Conservation (phyloP, 768 basidiomycete species). For the Lactarius evosmus region DNA sequence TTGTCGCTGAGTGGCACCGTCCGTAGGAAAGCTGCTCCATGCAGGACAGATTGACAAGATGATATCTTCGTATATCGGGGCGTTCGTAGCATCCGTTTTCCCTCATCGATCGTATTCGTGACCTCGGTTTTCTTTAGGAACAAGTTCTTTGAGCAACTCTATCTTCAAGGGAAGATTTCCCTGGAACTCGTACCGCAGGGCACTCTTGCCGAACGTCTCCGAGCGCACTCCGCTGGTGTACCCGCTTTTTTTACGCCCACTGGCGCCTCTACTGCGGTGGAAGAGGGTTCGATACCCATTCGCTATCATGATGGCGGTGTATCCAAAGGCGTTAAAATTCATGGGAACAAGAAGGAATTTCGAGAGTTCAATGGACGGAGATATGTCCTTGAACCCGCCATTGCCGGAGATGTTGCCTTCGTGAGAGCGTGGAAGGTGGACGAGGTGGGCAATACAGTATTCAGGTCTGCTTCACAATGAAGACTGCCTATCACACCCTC, state of each 20-base stretch:
- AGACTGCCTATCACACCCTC: background rate
- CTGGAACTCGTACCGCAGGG: slow-evolving; percentile 91
- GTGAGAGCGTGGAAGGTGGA: slow-evolving; percentile 91
- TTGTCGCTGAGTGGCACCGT: background rate
- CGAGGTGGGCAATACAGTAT: slow-evolving; percentile 86
- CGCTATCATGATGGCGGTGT: slow-evolving; percentile 77
- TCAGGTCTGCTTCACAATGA: slow-evolving; percentile 51
- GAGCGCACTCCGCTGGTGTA: slow-evolving; percentile 87
- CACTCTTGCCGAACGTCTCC: slow-evolving; percentile 82
- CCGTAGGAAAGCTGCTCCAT: slow-evolving; percentile 67
- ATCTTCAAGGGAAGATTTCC: slow-evolving; percentile 75
- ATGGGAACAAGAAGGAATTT: slow-evolving; percentile 72
- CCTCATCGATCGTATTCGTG: slow-evolving; percentile 7
- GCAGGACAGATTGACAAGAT: slow-evolving; percentile 76
- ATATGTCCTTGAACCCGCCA: slow-evolving; percentile 78
- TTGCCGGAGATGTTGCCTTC: slow-evolving; percentile 80
- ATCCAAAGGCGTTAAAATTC: slow-evolving; percentile 62
- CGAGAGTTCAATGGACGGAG: slow-evolving; percentile 74
- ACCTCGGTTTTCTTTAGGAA: slow-evolving; percentile 48
- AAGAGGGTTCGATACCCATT: slow-evolving; percentile 74
- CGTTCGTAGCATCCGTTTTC: slow-evolving; percentile 41
- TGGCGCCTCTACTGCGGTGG: slow-evolving; percentile 80
- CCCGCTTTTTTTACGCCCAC: slow-evolving; percentile 95
- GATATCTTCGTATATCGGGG: slow-evolving; percentile 87
- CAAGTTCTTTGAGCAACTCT: slow-evolving; percentile 80